Evolutionary conservation across 139 green algal genomes (phyloP), one percentile per base, ranked within the genome.

Genomic region (Dunaliella sp.): DNA sequence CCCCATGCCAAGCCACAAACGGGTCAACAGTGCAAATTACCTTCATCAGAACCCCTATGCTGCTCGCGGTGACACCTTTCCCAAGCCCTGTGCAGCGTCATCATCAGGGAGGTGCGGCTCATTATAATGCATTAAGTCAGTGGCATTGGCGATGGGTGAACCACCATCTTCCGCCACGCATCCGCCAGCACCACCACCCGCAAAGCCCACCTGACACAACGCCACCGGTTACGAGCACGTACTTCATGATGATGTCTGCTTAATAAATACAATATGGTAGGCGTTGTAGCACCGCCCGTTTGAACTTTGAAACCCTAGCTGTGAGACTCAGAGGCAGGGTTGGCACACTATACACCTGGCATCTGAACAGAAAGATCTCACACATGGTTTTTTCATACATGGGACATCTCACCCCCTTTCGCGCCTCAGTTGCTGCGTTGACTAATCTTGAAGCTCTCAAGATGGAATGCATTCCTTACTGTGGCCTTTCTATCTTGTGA

Each of bases 1-100:
- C n/a, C n/a, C n/a, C n/a, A n/a, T n/a, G n/a, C n/a, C n/a, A n/a
- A n/a, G n/a, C n/a, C n/a, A n/a, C n/a, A n/a, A n/a, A n/a, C n/a
- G n/a, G n/a, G n/a, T n/a, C n/a, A n/a, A n/a, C n/a, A n/a, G n/a
- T n/a, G n/a, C n/a, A n/a, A n/a, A n/a, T n/a, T n/a, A n/a, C n/a
- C 85, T 98, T 97, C 37, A 99, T 89, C 37, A 99, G 86, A 28
- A 99, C 97, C 32, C 98, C 98, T 31, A 99, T 97, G 85, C 89
- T 96, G 83, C 91, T 97, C 0, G 98, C 98, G 25, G 97, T 99
- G 3, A 99, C 96, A 58, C 98, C 98, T 89, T 99, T 99, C 1
- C 96, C 98, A 32, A 99, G 93, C 7, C 98, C 98, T 75, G 90
- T 97, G 3, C n/a, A n/a, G n/a, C n/a, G n/a, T n/a, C n/a, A n/a